phyloP scores from a whole-genome alignment of 225 moss, liverwort and hornwort genomes.

The Pseudisothecium myosuroides region DNA sequence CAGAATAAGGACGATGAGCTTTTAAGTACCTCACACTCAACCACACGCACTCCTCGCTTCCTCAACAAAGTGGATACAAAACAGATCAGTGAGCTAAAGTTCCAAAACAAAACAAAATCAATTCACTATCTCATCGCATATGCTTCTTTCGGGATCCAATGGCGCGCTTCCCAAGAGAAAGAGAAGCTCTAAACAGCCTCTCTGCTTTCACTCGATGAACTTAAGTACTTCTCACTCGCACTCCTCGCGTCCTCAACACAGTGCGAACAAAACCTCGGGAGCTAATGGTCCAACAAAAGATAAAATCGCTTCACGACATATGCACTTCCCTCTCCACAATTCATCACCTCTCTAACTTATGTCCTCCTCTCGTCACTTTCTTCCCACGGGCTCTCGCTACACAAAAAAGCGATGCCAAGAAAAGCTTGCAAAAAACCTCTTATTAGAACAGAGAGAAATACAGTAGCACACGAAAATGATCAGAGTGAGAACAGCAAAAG shows the following conservation, averaged over 20 bases:
- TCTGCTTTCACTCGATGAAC: background rate
- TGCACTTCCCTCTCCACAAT: background rate
- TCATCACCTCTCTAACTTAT: background rate
- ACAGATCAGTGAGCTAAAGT: background rate
- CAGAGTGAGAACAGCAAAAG: background rate
- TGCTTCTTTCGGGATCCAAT: background rate
- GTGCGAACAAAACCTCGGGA: background rate
- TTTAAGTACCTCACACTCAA: background rate
- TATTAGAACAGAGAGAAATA: background rate
- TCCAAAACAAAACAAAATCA: background rate
- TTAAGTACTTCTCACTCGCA: background rate
- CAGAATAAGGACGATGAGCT: background rate
- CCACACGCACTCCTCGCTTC: background rate
- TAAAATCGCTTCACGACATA: background rate
- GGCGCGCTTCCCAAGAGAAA: background rate
- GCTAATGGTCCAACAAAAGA: background rate
- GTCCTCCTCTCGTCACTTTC: background rate
- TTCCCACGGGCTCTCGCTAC: background rate
- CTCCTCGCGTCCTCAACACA: background rate
- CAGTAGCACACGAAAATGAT: background rate
- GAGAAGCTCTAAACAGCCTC: background rate
- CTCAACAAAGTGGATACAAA: background rate
- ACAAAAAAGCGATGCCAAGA: background rate
- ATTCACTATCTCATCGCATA: background rate
- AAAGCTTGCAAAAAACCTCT: background rate